Evolutionary conservation across 257 asterid species (phyloP).

Genomic region (Prunella vulgaris): DNA sequence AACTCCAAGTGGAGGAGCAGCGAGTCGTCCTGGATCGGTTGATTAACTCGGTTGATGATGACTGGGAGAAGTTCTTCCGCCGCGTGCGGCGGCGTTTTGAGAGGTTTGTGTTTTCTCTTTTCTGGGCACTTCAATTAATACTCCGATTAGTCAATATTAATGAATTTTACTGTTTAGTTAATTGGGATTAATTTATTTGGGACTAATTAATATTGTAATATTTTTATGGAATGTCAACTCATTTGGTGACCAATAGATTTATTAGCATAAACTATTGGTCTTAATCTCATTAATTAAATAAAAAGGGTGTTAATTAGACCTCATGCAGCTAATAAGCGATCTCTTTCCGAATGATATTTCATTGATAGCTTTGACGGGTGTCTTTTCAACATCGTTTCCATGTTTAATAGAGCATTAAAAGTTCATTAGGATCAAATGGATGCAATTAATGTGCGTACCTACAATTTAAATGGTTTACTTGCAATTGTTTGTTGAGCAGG

Average conservation of each 20-base stretch:
- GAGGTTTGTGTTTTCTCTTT: conserved; percentile 30
- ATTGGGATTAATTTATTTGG: neutral
- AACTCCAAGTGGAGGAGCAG: conserved; percentile 54
- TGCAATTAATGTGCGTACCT: neutral
- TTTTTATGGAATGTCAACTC: neutral
- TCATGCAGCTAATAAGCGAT: neutral
- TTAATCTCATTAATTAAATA: neutral
- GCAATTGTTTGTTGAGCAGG: neutral
- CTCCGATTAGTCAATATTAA: neutral
- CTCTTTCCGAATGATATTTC: neutral
- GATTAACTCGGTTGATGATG: conserved; percentile 58
- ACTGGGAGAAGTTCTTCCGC: conserved; percentile 78
- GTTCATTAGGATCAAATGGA: neutral
- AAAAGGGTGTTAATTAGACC: neutral
- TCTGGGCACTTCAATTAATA: neutral
- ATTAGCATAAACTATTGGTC: neutral
- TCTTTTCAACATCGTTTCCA: neutral
- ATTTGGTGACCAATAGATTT: neutral
- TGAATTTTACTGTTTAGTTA: neutral
- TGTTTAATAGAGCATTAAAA: too few relatives aligned
- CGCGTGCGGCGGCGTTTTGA: conserved; percentile 84
- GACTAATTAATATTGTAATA: neutral
- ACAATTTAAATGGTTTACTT: neutral
- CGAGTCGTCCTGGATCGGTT: conserved; percentile 68
- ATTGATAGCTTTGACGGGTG: neutral